Evolutionary conservation across 768 basidiomycete species (phyloP).

Genomic region (Lyophyllum atratum): DNA sequence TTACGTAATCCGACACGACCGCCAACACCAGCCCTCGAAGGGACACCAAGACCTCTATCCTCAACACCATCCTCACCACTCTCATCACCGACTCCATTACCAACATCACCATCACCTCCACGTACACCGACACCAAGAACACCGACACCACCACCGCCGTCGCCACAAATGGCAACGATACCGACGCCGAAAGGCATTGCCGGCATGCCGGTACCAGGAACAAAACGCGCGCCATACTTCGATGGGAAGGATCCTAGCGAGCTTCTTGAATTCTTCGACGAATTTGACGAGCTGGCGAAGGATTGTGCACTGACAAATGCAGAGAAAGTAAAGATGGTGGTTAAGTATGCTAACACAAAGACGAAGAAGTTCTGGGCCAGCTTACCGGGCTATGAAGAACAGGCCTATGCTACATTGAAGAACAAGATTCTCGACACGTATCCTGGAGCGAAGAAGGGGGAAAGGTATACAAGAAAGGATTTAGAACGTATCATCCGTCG

Average conservation of each 20-base stretch:
- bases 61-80: no score
- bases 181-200: neutral
- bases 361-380: conserved; percentile 14
- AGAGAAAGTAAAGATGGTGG: conserved; percentile 10
- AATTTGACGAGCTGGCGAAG: conserved; percentile 17
- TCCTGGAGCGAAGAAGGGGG: neutral
- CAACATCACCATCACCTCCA: neutral
- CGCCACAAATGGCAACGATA: neutral
- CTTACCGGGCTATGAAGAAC: conserved; percentile 2
- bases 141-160: neutral
- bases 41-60: no score
- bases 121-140: neutral
- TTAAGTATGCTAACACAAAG: conserved; percentile 7
- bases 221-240: conserved; percentile 5
- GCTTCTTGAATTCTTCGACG: conserved; percentile 8
- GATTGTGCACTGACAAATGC: conserved; percentile 6
- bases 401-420: neutral
- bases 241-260: neutral
- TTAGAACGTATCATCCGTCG: neutral
- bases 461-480: neutral
- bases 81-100: neutral
- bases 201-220: conserved; percentile 2
- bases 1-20: no score
- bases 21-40: no score
- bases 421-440: conserved; percentile 8